These are phyloP conservation scores for Monosporozyma servazzii DNA, from an alignment of 805 yeast genomes.

Conservation along the genomic window DNA sequence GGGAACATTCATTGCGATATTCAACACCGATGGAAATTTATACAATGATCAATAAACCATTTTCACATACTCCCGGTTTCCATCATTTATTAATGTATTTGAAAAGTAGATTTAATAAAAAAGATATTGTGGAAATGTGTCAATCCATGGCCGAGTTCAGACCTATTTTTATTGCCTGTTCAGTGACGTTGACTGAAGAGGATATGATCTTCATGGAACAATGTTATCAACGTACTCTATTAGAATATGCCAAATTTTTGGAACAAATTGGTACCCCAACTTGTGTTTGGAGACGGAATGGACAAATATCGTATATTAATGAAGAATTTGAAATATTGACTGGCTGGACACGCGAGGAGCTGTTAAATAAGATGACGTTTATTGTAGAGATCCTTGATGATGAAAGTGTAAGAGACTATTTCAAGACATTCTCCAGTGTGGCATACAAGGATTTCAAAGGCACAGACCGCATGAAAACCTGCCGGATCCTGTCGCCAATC, in stretches of 20 bases:
- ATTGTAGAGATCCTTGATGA: constrained; percentile 82
- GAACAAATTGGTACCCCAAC: constrained; percentile 88
- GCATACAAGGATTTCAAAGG: constrained; percentile 90
- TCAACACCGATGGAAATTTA: constrained; percentile 74
- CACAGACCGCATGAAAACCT: constrained; percentile 78
- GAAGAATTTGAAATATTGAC: constrained; percentile 84
- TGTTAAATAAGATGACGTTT: constrained; percentile 59
- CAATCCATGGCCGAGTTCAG: constrained; percentile 83
- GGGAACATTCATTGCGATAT: constrained; percentile 32
- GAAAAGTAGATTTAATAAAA: constrained; percentile 56
- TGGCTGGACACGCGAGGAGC: constrained; percentile 74
- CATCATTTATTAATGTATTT: constrained; percentile 72
- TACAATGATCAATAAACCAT: constrained; percentile 64
- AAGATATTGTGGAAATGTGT: constrained; percentile 71
- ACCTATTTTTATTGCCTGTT: constrained; percentile 88
- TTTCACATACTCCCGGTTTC: constrained; percentile 84
- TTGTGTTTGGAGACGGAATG: constrained; percentile 90
- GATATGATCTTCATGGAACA: constrained; percentile 94
- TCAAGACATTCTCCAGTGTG: constrained; percentile 70
- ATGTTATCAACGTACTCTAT: constrained; percentile 83
- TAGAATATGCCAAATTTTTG: constrained; percentile 82
- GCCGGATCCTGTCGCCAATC: constrained; percentile 61
- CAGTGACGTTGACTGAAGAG: constrained; percentile 78
- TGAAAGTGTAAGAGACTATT: constrained; percentile 75
- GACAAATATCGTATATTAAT: constrained; percentile 92